These are phyloP conservation scores for Melastoma malabathricum DNA, from an alignment of 345 rosid genomes.

Conservation along the genomic window DNA sequence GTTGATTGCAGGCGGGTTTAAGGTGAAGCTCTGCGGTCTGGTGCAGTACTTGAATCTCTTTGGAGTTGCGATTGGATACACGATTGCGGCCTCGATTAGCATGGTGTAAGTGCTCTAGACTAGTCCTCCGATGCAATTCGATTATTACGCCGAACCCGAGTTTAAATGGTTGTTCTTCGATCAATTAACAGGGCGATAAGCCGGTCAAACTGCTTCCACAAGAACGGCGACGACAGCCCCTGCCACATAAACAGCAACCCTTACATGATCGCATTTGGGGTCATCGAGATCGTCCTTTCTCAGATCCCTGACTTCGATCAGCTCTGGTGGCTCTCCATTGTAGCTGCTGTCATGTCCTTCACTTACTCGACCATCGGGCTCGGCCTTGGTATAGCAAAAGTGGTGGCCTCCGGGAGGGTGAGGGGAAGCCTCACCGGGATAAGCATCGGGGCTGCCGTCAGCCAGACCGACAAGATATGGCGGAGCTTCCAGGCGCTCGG, in stretches of 20 bases:
- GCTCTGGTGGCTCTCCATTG: slow-evolving; percentile 81
- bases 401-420: slow-evolving; percentile 41
- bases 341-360: slow-evolving; percentile 92
- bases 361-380: slow-evolving; percentile 88
- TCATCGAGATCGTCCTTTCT: slow-evolving; percentile 40
- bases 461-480: slow-evolving; percentile 65
- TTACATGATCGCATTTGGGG: slow-evolving; percentile 59
- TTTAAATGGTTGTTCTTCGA: background rate
- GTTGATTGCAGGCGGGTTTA: slow-evolving; percentile 17
- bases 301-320: slow-evolving; percentile 82
- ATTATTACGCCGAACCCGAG: background rate
- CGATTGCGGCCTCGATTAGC: slow-evolving; percentile 40
- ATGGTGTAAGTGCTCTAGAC: slow-evolving; percentile 14
- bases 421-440: slow-evolving; percentile 72
- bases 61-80: slow-evolving; percentile 42
- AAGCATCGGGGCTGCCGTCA: slow-evolving; percentile 36
- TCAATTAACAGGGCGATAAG: slow-evolving; percentile 43
- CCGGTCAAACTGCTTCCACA: slow-evolving; percentile 44
- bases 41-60: slow-evolving; percentile 36
- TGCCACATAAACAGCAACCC: slow-evolving; percentile 42
- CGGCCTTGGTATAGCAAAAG: slow-evolving; percentile 68
- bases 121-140: background rate
- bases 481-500: slow-evolving; percentile 85
- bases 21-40: slow-evolving; percentile 30
- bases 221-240: slow-evolving; percentile 21